Base-by-base conservation (phyloP, 306 rosid species). In the Quercus berberidifolia region DNA sequence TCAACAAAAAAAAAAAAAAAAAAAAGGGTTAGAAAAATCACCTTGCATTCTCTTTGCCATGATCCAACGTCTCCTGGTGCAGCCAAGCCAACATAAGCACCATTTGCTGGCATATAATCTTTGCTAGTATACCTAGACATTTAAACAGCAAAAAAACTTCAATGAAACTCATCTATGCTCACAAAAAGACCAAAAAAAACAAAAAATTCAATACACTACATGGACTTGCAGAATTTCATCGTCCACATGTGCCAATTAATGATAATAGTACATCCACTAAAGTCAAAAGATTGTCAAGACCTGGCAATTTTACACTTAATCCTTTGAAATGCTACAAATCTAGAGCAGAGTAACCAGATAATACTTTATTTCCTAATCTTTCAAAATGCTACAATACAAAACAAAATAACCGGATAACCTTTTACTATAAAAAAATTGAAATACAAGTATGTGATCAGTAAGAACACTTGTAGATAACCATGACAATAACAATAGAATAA, bases 31-130 rank as follows among this genome's bases (percentile, higher is more conserved):
- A 18, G 51, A 23, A 33, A 31, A 67, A 67, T 67, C 64, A 94
- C 99, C 96, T 93, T 93, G 85, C 92, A 80, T 80, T 95, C 99
- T 56, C 87, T 83, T 82, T 88, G 92, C 92, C 90, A 86, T 1
- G 92, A 86, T 60, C 88, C 90, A 28, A 68, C 84, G 6, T 80
- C 88, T 75, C 90, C 92, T 2, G 87, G 88, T 13, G 90, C 81
- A 30, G 92, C 88, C 73, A 88, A 76, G 14, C 92, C 92, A 4
- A 88, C 88, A 62, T 82, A 82, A 33, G 92, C 92, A 58, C 90
- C 87, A 58, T 67, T 69, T 28, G 82, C 87, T 3, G 79, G 69
- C 38, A 86, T 71, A 30, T 55, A 46, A n/a, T 82, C 88, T 43
- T 83, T 83, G 25, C 83, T 73, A 35, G 87, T 25, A 77, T 77